phyloP scores from a whole-genome alignment of 2,329 filamentous ascomycete genomes.

The Apiospora koreana region DNA sequence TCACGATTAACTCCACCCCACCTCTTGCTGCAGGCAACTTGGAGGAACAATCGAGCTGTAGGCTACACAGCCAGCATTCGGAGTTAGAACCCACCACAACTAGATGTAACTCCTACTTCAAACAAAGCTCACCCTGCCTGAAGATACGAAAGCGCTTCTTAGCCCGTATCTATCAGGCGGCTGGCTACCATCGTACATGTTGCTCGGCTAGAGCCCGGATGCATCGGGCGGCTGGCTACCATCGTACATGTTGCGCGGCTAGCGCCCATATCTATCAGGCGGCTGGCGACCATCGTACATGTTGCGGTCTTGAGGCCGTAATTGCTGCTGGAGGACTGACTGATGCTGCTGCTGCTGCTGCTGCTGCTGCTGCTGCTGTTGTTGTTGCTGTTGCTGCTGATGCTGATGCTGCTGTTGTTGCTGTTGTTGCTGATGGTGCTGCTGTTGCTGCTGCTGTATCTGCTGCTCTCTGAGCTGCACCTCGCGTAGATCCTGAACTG shows the following conservation, averaged over 20 bases:
- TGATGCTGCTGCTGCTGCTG: constrained; percentile 30
- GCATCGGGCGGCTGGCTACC: constrained; percentile 39
- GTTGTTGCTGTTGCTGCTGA: constrained; percentile 16
- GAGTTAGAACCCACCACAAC: too few species aligned
- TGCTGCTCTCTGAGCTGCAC: constrained; percentile 40
- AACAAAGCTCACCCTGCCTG: background rate
- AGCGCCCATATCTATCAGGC: constrained; percentile 47
- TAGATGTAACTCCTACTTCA: background rate
- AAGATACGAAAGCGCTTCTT: constrained; percentile 24
- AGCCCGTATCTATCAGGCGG: constrained; percentile 46
- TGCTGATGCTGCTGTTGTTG: constrained; percentile 37
- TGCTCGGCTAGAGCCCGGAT: constrained; percentile 44
- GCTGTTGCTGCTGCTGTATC: constrained; percentile 12
- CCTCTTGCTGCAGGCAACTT: background rate
- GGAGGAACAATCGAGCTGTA: background rate
- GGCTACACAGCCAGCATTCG: background rate
- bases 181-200: constrained; percentile 38
- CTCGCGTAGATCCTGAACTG: constrained; percentile 34
- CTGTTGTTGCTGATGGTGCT: too few species aligned
- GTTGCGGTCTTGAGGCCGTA: constrained; percentile 44
- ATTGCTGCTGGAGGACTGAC: constrained; percentile 40
- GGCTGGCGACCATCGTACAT: constrained; percentile 40
- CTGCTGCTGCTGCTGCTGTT: constrained; percentile 19
- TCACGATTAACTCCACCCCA: background rate
- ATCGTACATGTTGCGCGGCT: constrained; percentile 40